Evolutionary conservation across 83 land plant species (phyloP).

Genomic region (Isoetes engelmannii): DNA sequence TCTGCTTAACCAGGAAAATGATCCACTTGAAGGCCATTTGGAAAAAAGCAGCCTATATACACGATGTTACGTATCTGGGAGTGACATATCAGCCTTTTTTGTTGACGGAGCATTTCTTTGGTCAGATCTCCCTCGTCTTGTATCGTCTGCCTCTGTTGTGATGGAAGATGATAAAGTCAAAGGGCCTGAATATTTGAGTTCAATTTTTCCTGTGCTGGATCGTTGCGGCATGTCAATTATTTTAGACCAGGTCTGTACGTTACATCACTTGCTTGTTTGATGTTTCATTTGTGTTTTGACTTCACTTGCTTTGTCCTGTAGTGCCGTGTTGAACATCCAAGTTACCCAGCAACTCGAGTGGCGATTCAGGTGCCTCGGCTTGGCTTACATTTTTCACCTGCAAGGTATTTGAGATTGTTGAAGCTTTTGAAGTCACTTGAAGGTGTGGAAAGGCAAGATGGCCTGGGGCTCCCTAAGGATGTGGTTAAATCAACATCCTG

Average conservation of each 20-base stretch:
- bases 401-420: conserved; percentile 55
- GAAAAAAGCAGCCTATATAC: conserved; percentile 53
- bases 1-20: background rate
- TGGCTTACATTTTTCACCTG: conserved; percentile 83
- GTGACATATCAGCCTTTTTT: conserved; percentile 83
- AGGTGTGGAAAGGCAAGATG: conserved; percentile 29
- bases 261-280: background rate
- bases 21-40: background rate
- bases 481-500: conserved; percentile 35
- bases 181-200: too few relatives aligned
- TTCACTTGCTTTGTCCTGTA: conserved; percentile 6
- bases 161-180: background rate
- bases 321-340: conserved; percentile 57
- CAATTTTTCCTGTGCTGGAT: conserved; percentile 58
- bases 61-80: conserved; percentile 75
- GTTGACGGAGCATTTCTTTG: conserved; percentile 45
- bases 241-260: conserved; percentile 64
- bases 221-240: conserved; percentile 81
- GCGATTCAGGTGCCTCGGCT: conserved; percentile 86
- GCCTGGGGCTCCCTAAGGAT: conserved; percentile 5
- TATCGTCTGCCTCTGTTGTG: background rate
- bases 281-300: background rate
- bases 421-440: conserved; percentile 52
- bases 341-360: conserved; percentile 69
- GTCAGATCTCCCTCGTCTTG: conserved; percentile 17